Evolutionary conservation across 495 filamentous ascomycete genomes (phyloP), one percentile per base, ranked within the genome.

Genomic region (Tricharina praecox): DNA sequence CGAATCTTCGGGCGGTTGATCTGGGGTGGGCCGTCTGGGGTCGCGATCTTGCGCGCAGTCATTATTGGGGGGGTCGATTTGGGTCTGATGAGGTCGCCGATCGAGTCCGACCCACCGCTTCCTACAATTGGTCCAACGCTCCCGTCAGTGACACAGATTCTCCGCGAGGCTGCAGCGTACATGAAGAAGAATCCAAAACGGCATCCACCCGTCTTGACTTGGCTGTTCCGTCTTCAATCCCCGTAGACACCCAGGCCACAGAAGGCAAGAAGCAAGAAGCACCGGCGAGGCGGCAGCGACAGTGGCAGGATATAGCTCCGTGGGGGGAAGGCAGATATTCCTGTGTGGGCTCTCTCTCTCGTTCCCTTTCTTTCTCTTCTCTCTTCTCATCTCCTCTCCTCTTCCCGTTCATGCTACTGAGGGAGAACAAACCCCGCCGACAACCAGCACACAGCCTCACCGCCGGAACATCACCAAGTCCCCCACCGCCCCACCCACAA

Each of bases 1-100:
- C 56, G 55, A 35, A 59, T 54, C 40, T 49, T 59, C 41, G 54
- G 56, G n/a, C 55, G 50, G 34, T 53, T 20, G 19, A 48, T 21
- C 43, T 41, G 20, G 15, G 50, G 49, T 19, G 45, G 51, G 28
- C 51, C 51, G 23, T 23, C 47, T 16, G 39, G 45, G 20, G 42
- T 46, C 21, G 53, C 33, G 24, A 51, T 43, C 38, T 48, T 54
- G 23, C 23, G 35, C n/a, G n/a, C n/a, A 7, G 56, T 58, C 57
- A 59, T 58, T 45, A 59, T 43, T 45, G 56, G 56, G 24, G 56
- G 56, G 25, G 56, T 59, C 33, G 56, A 59, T 38, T 51, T 52
- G 35, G 56, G 56, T 42, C 56, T 46, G 43, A 46, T 34, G 41
- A 58, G 51, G n/a, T 48, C 54, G 33, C 48, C 55, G 44, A 58